A percentile compares a stretch with the other conserved stretches of the same genome.
Conservation (phyloP, 225 moss, liverwort and hornwort species). For the Thuidium tamariscinum region DNA sequence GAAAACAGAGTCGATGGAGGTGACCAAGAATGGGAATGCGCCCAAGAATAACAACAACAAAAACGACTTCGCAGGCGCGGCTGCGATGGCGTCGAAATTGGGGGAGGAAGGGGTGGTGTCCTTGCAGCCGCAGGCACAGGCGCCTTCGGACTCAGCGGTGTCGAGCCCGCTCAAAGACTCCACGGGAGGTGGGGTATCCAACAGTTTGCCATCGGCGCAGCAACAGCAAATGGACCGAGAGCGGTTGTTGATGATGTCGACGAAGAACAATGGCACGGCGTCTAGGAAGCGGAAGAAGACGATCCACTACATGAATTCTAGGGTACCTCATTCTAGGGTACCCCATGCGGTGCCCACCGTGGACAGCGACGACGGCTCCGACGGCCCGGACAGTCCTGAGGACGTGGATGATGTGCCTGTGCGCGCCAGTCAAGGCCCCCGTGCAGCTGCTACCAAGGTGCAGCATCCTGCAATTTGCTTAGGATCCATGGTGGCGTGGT, state of each 20-base stretch:
- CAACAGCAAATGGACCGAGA: constrained; percentile 7
- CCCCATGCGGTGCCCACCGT: constrained; percentile 1
- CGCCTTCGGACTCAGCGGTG: background rate
- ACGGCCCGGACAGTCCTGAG: constrained; percentile 17
- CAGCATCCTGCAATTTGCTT: background rate
- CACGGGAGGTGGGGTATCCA: background rate
- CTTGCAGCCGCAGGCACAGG: background rate
- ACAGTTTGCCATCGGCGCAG: constrained; percentile 2
- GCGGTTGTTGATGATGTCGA: background rate
- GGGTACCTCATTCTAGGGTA: constrained; percentile 42
- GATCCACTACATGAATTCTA: constrained; percentile 41
- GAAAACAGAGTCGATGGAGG: background rate
- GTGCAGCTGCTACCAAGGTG: constrained; percentile 42
- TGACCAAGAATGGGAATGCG: constrained; percentile 10
- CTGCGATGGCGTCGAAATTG: background rate
- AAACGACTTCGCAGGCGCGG: background rate
- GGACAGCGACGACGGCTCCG: constrained; percentile 37
- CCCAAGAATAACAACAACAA: background rate
- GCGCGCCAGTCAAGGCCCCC: constrained; percentile 16
- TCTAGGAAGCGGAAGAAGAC: constrained; percentile 43
- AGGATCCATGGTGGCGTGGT: background rate
- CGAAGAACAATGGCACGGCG: background rate
- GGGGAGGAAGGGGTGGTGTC: background rate
- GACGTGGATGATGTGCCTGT: constrained; percentile 13
- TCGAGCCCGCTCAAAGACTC: constrained; percentile 7